phyloP scores from a whole-genome alignment of 345 rosid species.

The Brassica incana region DNA sequence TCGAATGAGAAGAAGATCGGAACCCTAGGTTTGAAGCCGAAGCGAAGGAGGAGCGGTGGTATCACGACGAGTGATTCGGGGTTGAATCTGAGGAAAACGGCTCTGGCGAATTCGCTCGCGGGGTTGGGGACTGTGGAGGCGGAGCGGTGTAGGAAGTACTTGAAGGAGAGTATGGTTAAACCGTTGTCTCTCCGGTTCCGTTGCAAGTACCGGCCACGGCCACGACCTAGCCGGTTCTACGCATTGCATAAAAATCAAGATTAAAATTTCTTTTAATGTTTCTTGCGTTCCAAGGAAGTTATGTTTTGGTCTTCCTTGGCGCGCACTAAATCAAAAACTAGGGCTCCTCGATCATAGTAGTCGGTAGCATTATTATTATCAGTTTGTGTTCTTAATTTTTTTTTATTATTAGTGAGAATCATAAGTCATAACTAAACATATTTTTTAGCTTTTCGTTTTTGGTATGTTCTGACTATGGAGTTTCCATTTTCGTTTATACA shows the following conservation, averaged over 20 bases:
- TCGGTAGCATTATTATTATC: not conserved
- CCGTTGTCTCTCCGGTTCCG: slow-evolving; percentile 56
- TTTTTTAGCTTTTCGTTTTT: not conserved
- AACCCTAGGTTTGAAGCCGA: not conserved
- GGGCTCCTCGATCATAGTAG: not conserved
- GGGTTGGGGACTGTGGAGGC: slow-evolving; percentile 73
- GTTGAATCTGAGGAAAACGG: slow-evolving; percentile 52
- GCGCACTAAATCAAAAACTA: not conserved
- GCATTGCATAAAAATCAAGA: slow-evolving; percentile 48
- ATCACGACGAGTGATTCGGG: not conserved
- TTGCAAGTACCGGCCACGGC: slow-evolving; percentile 53
- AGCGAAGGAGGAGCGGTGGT: not conserved
- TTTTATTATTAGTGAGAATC: not conserved
- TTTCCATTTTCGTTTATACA: not conserved
- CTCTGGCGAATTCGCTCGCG: slow-evolving; percentile 74
- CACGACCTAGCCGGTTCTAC: slow-evolving; percentile 70
- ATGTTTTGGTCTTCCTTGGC: slow-evolving; percentile 20
- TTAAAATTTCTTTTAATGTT: not conserved
- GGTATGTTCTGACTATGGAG: not conserved
- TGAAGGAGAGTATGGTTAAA: slow-evolving; percentile 50
- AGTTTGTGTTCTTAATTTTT: not conserved
- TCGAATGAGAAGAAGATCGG: not conserved
- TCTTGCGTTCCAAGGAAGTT: slow-evolving; percentile 24
- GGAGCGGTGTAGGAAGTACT: slow-evolving; percentile 57
- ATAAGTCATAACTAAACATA: not conserved